phyloP scores from a whole-genome alignment of 1,284 basidiomycete genomes.

The Cryptococcus deneoformans region DNA sequence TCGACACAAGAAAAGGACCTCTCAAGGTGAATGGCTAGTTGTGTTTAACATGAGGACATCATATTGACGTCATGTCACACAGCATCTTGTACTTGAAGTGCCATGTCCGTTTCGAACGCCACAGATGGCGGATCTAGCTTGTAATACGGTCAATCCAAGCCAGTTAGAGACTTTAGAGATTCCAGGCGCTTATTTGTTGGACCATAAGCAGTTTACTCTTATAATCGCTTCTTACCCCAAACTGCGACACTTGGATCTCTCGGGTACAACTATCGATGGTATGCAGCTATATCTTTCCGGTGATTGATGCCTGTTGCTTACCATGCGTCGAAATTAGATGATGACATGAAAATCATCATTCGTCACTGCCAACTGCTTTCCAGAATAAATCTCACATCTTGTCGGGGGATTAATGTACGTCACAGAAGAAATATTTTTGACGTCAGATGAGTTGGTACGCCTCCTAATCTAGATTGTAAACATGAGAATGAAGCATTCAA shows the following conservation, averaged over 20 bases:
- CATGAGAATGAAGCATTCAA: too few relatives aligned
- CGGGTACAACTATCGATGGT: slow-evolving; percentile 27
- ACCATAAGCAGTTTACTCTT: slow-evolving; percentile 9
- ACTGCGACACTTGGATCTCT: slow-evolving; percentile 26
- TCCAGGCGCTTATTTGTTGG: slow-evolving; percentile 12
- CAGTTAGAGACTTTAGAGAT: slow-evolving; percentile 25
- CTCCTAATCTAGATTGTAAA: too few relatives aligned
- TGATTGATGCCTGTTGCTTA: neutral
- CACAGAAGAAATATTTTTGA: too few relatives aligned
- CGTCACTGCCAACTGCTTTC: neutral
- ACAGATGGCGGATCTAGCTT: neutral
- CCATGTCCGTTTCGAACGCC: neutral
- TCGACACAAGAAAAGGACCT: neutral
- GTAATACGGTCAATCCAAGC: neutral
- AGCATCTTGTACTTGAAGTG: neutral
- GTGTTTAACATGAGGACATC: neutral
- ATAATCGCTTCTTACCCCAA: slow-evolving; percentile 11
- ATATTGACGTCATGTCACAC: neutral
- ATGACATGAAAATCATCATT: neutral
- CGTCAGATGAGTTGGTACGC: too few relatives aligned
- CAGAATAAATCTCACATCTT: neutral
- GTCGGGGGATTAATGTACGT: too few relatives aligned
- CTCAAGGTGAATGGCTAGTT: neutral
- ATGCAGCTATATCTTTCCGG: neutral
- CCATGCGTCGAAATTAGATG: neutral